A percentile compares a stretch with the other conserved stretches of the same genome.
Evolutionary conservation across 2,329 filamentous ascomycete genomes (phyloP).

Genomic region (Calonectria naviculata): DNA sequence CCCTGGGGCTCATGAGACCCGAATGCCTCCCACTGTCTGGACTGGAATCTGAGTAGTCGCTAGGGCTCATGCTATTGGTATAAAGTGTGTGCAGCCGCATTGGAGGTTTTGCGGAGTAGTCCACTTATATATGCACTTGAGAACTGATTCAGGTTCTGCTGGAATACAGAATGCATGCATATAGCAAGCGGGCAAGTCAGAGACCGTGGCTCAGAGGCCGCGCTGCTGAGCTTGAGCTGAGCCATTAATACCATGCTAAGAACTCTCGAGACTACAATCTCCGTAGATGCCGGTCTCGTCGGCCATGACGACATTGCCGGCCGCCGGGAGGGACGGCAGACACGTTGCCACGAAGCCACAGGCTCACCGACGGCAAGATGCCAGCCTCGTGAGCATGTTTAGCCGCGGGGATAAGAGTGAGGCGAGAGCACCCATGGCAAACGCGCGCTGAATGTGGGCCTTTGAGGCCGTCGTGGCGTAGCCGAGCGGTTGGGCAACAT

Average conservation of each 20-base stretch:
- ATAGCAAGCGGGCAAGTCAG: neutral
- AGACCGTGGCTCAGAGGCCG: neutral
- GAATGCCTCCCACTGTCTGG: slow-evolving; percentile 19
- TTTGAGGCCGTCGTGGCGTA: slow-evolving; percentile 26
- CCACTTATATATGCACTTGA: slow-evolving; percentile 32
- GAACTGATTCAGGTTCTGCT: slow-evolving; percentile 12
- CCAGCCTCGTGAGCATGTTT: slow-evolving; percentile 4
- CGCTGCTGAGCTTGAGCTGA: neutral
- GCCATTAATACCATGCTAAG: neutral
- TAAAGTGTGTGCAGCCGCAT: slow-evolving; percentile 37
- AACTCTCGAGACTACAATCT: neutral
- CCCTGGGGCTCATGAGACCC: slow-evolving; percentile 18
- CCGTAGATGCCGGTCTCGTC: slow-evolving; percentile 2
- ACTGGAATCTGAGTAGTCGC: slow-evolving; percentile 4
- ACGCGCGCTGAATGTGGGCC: slow-evolving; percentile 24
- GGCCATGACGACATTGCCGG: slow-evolving; percentile 9
- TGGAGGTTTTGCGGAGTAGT: slow-evolving; percentile 29
- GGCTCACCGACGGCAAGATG: slow-evolving; percentile 11
- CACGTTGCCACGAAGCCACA: slow-evolving; percentile 17
- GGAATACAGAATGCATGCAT: slow-evolving; percentile 16
- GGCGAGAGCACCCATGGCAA: slow-evolving; percentile 25
- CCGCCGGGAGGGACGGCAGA: slow-evolving; percentile 18
- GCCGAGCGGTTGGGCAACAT: slow-evolving; percentile 33
- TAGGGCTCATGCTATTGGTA: slow-evolving; percentile 29
- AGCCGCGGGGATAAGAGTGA: slow-evolving; percentile 24